Percentiles rank a stretch among this genome's conserved stretches.
These are phyloP conservation scores for Lunasporangiospora selenospora DNA, from an alignment of 192 early-diverging fungal species.

Conservation along the genomic window DNA sequence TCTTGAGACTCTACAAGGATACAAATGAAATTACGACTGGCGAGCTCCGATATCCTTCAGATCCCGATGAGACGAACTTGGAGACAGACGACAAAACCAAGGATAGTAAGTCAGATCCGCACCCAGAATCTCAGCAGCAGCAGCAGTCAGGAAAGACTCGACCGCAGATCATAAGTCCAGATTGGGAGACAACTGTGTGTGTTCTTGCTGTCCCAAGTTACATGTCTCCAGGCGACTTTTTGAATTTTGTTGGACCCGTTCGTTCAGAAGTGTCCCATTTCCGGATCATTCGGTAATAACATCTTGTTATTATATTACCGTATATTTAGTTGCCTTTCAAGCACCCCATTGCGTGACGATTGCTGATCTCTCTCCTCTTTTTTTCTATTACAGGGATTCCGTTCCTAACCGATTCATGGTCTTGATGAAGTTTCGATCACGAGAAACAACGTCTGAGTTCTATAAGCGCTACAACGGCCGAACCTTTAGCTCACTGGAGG, in stretches of 20 bases:
- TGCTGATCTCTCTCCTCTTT: no score
- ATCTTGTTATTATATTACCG: no score
- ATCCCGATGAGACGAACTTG: neutral
- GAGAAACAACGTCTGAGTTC: constrained; percentile 67
- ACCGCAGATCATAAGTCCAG: constrained; percentile 37
- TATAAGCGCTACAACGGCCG: constrained; percentile 82
- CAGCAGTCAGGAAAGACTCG: constrained; percentile 6
- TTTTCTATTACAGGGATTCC: constrained; percentile 66
- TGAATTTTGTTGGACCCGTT: constrained; percentile 81
- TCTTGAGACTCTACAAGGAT: constrained; percentile 73
- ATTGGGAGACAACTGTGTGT: constrained; percentile 60
- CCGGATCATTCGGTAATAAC: constrained; percentile 69
- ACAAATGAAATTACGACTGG: constrained; percentile 50
- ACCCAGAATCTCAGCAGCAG: constrained; percentile 1
- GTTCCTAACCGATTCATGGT: constrained; percentile 91
- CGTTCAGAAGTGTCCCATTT: constrained; percentile 75
- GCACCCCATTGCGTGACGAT: no score
- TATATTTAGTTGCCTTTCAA: no score
- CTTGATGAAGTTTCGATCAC: constrained; percentile 77
- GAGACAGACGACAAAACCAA: constrained; percentile 3
- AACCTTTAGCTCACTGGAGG: constrained; percentile 86
- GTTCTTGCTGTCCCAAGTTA: constrained; percentile 90
- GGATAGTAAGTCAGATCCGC: neutral
- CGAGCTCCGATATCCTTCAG: constrained; percentile 8
- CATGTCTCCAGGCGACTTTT: constrained; percentile 89